Percentiles rank a stretch among this genome's conserved stretches.
These are phyloP conservation scores for Saccharomycopsis schoenii DNA, from an alignment of 805 yeast species.

Conservation along the genomic window DNA sequence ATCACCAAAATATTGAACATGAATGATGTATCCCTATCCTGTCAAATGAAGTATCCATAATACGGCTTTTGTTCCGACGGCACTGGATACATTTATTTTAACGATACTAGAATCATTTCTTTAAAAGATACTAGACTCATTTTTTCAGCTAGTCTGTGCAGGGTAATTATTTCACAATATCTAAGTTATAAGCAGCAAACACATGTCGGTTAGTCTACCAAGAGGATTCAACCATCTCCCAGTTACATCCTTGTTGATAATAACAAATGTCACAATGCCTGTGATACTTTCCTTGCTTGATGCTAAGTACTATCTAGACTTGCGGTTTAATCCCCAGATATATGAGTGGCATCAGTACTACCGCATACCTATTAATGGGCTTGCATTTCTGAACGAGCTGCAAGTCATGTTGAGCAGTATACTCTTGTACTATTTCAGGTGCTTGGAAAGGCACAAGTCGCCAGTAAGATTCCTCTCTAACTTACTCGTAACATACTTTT, in stretches of 20 bases:
- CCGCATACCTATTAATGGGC: conserved; percentile 12
- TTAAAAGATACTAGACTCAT: too few relatives aligned
- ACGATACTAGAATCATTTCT: too few relatives aligned
- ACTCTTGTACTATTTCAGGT: conserved; percentile 27
- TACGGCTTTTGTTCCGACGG: too few relatives aligned
- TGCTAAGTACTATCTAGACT: conserved; percentile 24
- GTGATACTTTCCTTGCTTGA: conserved; percentile 26
- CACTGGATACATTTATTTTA: too few relatives aligned
- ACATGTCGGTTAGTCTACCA: neutral
- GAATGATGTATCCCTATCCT: neutral
- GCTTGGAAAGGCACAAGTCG: conserved; percentile 28
- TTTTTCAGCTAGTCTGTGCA: neutral
- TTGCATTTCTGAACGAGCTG: conserved; percentile 15
- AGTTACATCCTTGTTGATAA: conserved; percentile 23
- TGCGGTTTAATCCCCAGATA: conserved; percentile 25
- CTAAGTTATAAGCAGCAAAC: neutral
- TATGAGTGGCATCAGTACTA: conserved; percentile 24
- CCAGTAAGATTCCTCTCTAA: conserved; percentile 24
- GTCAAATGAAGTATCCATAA: neutral
- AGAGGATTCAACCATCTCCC: conserved; percentile 21
- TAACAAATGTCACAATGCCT: conserved; percentile 21
- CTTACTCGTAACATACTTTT: conserved; percentile 8
- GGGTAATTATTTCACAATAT: neutral
- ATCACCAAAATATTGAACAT: neutral
- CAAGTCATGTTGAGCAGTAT: conserved; percentile 27